Percentiles rank a stretch among this genome's conserved stretches.
Conservation (phyloP, 2,329 filamentous ascomycete genomes). For the Colletotrichum sp. region DNA sequence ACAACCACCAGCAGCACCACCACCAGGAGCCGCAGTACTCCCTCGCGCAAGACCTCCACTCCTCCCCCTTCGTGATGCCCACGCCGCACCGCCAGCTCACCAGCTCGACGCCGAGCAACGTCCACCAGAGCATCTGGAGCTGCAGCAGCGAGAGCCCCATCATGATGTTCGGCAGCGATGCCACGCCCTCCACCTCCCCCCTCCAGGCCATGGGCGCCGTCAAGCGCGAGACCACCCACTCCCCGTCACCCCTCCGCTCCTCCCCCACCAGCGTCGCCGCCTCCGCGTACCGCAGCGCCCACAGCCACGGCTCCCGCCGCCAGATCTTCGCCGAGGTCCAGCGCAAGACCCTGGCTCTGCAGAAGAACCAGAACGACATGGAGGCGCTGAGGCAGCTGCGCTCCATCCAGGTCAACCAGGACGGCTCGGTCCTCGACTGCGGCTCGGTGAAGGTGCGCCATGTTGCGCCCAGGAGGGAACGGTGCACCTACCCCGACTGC, state of each 20-base stretch:
- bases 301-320: constrained; percentile 33
- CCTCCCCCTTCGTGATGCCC: constrained; percentile 22
- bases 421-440: constrained; percentile 17
- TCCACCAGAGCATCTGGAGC: constrained; percentile 39
- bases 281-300: constrained; percentile 28
- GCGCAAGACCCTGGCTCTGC: constrained; percentile 49
- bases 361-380: constrained; percentile 39
- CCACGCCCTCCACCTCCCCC: constrained; percentile 32
- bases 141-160: constrained; percentile 46
- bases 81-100: constrained; percentile 29
- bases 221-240: constrained; percentile 38
- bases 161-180: constrained; percentile 36
- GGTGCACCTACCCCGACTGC: constrained; percentile 53
- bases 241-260: constrained; percentile 32
- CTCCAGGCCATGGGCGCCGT: constrained; percentile 35
- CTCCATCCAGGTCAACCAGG: constrained; percentile 21
- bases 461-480: constrained; percentile 22
- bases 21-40: constrained; percentile 10
- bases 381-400: constrained; percentile 21
- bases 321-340: constrained; percentile 47
- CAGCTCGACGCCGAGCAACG: constrained; percentile 42
- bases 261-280: constrained; percentile 35
- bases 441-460: constrained; percentile 19
- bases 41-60: constrained; percentile 20
- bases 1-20: neutral